Evolutionary conservation across 371 early-diverging fungal species (phyloP).

Genomic region (Apophysomyces variabilis): DNA sequence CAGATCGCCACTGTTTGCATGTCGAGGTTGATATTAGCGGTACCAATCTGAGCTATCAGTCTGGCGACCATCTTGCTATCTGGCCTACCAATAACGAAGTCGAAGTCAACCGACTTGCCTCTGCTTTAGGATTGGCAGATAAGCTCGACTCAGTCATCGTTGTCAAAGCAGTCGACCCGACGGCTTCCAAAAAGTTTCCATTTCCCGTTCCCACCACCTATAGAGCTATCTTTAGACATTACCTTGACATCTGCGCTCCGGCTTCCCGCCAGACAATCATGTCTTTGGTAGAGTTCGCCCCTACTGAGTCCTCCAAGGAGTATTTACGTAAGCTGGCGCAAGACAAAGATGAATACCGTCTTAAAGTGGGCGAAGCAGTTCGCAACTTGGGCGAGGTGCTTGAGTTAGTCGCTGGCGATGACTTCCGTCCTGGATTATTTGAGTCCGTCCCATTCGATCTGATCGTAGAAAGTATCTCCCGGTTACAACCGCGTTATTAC

Average conservation of each 20-base stretch:
- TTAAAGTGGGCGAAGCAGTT: slow-evolving; percentile 61
- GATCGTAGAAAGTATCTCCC: slow-evolving; percentile 79
- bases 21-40: slow-evolving; percentile 88
- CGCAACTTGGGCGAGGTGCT: slow-evolving; percentile 73
- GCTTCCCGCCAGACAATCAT: slow-evolving; percentile 69
- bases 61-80: slow-evolving; percentile 97
- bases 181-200: slow-evolving; percentile 74
- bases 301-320: slow-evolving; percentile 56
- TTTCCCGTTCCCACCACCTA: slow-evolving; percentile 92
- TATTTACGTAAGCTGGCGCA: slow-evolving; percentile 60
- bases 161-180: slow-evolving; percentile 66
- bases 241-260: slow-evolving; percentile 84
- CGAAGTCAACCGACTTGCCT: slow-evolving; percentile 71
- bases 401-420: slow-evolving; percentile 32
- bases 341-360: slow-evolving; percentile 76
- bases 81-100: slow-evolving; percentile 86
- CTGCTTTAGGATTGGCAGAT: slow-evolving; percentile 63
- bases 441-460: slow-evolving; percentile 68
- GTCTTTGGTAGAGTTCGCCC: slow-evolving; percentile 62
- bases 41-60: slow-evolving; percentile 79
- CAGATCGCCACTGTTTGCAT: slow-evolving; percentile 88
- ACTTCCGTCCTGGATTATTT: slow-evolving; percentile 31
- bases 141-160: slow-evolving; percentile 69
- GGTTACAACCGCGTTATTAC: slow-evolving; percentile 91
- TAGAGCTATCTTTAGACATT: slow-evolving; percentile 86